These are phyloP conservation scores for Lentinula novae-zelandiae DNA, from an alignment of 1,284 basidiomycete genomes.

Conservation along the genomic window DNA sequence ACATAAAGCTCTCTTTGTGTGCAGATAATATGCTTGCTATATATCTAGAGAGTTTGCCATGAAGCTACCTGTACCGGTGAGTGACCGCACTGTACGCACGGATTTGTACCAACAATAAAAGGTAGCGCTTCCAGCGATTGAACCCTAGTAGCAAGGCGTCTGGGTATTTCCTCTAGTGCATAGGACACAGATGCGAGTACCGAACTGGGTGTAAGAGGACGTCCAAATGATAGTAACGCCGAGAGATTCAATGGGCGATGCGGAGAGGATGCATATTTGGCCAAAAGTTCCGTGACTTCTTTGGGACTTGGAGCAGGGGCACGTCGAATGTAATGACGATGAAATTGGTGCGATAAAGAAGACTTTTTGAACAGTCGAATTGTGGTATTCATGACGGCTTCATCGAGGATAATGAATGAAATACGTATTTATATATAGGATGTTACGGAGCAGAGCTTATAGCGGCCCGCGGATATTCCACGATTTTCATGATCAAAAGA, in stretches of 20 bases:
- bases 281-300: slow-evolving; percentile 46
- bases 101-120: slow-evolving; percentile 89
- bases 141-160: slow-evolving; percentile 68
- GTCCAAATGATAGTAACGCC: slow-evolving; percentile 68
- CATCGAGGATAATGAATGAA: background rate
- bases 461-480: background rate
- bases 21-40: slow-evolving; percentile 72
- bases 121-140: slow-evolving; percentile 69
- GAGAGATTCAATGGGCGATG: slow-evolving; percentile 64
- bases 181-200: slow-evolving; percentile 67
- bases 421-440: no score
- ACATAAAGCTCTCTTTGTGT: slow-evolving; percentile 73
- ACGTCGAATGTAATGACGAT: slow-evolving; percentile 20
- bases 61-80: background rate
- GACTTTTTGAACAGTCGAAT: background rate
- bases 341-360: background rate
- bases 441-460: no score
- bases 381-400: background rate
- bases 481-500: no score
- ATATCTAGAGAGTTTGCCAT: slow-evolving; percentile 12
- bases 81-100: slow-evolving; percentile 40
- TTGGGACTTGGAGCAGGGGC: slow-evolving; percentile 31
- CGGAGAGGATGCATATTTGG: slow-evolving; percentile 51
- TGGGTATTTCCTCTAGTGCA: slow-evolving; percentile 69
- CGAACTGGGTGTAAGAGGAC: slow-evolving; percentile 65